A percentile compares a stretch with the other conserved stretches of the same genome.
phyloP scores from a whole-genome alignment of 2,329 filamentous ascomycete species.

The Exophiala aquamarina region DNA sequence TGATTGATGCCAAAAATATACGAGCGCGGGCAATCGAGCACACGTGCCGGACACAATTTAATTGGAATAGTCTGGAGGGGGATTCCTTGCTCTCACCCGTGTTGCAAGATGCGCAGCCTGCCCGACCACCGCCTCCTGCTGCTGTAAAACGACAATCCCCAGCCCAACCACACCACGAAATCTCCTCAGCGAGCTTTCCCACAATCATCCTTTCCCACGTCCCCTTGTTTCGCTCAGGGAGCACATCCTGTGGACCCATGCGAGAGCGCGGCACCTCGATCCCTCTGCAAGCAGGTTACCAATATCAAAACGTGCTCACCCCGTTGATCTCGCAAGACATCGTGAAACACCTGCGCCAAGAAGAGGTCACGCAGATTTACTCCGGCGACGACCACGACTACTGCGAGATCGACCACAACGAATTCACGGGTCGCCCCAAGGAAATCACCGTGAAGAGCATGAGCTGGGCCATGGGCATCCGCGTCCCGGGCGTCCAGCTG shows the following conservation, averaged over 20 bases:
- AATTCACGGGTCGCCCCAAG: constrained; percentile 60
- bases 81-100: constrained; percentile 7
- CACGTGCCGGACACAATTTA: constrained; percentile 15
- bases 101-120: constrained; percentile 7
- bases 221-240: constrained; percentile 77
- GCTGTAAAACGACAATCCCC: not conserved
- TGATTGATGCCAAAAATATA: constrained; percentile 63
- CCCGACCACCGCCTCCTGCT: not conserved
- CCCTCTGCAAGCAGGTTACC: constrained; percentile 74
- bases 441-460: constrained; percentile 96
- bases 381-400: constrained; percentile 98
- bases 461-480: constrained; percentile 94
- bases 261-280: constrained; percentile 84
- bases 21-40: constrained; percentile 61
- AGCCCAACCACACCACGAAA: not conserved
- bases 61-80: constrained; percentile 7
- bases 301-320: constrained; percentile 93
- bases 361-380: constrained; percentile 78
- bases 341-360: constrained; percentile 67
- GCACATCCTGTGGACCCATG: constrained; percentile 82
- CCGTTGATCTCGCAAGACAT: constrained; percentile 73
- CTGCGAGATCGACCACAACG: constrained; percentile 80
- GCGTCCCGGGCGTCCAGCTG: constrained; percentile 81
- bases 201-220: constrained; percentile 90
- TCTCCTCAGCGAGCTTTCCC: constrained; percentile 55